A percentile compares a stretch with the other conserved stretches of the same genome.
Conservation (phyloP, 768 basidiomycete genomes). For the Mycena epipterygia region DNA sequence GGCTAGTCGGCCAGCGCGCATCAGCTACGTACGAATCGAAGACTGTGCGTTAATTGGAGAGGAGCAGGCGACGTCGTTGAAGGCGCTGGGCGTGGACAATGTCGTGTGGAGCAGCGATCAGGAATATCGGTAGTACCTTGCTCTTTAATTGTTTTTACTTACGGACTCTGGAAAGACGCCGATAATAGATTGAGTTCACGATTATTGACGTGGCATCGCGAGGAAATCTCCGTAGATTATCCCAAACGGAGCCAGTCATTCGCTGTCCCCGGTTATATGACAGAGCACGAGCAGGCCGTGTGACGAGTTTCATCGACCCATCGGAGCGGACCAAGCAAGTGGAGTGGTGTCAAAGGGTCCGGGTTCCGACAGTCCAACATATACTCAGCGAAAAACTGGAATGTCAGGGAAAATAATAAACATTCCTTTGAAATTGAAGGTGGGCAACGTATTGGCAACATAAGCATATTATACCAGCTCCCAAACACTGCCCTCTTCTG, state of each 20-base stretch:
- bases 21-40: conserved; percentile 59
- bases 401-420: not conserved
- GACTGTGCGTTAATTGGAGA: conserved; percentile 54
- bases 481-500: conserved; percentile 72
- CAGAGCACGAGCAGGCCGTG: not conserved
- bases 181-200: conserved; percentile 17
- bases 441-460: not conserved
- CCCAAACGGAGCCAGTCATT: not conserved
- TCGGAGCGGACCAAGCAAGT: not conserved
- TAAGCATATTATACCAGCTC: conserved; percentile 38
- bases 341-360: not conserved
- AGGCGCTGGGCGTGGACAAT: conserved; percentile 54
- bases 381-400: not conserved
- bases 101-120: conserved; percentile 45
- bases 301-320: conserved; percentile 4
- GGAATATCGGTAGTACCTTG: conserved; percentile 31
- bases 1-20: conserved; percentile 48
- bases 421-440: not conserved
- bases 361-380: not conserved
- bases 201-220: conserved; percentile 9
- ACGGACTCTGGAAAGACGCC: not conserved
- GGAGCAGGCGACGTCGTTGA: conserved; percentile 54
- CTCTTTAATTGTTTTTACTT: not conserved
- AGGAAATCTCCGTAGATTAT: not conserved
- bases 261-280: not conserved